Evolutionary conservation across 306 rosid genomes (phyloP), one percentile per base, ranked within the genome.

Genomic region (Gastrolobium bilobum): DNA sequence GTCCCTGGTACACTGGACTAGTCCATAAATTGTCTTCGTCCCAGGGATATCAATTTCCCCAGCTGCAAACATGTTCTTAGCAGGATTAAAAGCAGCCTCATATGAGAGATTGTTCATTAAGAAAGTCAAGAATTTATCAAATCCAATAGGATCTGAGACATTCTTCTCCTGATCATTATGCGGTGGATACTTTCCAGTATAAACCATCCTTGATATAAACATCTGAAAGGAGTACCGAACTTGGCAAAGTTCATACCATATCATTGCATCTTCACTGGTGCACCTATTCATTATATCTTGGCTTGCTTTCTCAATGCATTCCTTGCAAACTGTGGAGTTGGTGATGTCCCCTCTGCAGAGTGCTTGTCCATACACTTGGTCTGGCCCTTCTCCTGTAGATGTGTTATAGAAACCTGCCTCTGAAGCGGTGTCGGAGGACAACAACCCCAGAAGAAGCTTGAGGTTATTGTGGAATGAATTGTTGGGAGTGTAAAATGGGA

Each of bases 181-280:
- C 29, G 56, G 15, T 0, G 92, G 87, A 56, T 50, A 73, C 84
- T 83, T 86, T 11, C 91, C 97, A 0, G 83, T 76, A 46, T 87
- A 87, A 35, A 38, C 80, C 56, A 62, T 60, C 2, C 0, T 1
- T 2, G 87, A 31, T 29, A 79, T 53, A 61, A 84, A 86, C 73
- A 9, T 81, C 79, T 57, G 81, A 61, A 48, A 70, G 15, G 91
- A 86, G 82, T 91, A 91, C 6, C 80, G 87, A 30, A 91, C 80
- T 71, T 86, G 92, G 69, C 97, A 90, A 11, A 31, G 65, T 0
- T 92, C 88, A 68, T 88, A 88, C 97, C 97, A 92, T 7, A 90
- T 76, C 7, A 84, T 65, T 52, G 91, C 97, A 46, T 82, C 84
- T 81, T 78, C 60, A 43, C 79, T 68, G 0, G 3, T 74, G 46